Base-by-base conservation (phyloP, 78 protist genomes). In the Dictyostelium capitatum region DNA sequence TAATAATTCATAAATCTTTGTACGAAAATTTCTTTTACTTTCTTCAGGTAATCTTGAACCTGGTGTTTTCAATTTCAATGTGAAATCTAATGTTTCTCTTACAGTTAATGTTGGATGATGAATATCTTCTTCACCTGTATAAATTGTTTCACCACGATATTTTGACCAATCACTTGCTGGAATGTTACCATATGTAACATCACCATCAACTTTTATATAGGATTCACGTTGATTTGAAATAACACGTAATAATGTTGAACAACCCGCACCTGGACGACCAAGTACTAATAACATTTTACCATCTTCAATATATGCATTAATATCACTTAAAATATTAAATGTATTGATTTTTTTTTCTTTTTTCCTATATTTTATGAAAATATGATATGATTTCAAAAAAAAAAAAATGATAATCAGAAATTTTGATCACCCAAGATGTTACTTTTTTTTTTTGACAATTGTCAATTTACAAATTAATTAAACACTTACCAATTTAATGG, bases 251-350 rank as follows among this genome's bases (percentile, higher is more conserved):
- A 90, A 48, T 10, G 95, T 90, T 46, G 67, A 41, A 48, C 95
- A 90, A 70, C 95, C 95, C 7, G 89, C 57, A 62, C 95, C 95
- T 30, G 95, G 95, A 30, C 95, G 23, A 74, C 95, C 95, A 3
- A 90, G 37, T 7, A 90, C 89, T 3, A 90, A 81, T 20, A 90
- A 54, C 89, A 90, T 79, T 74, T 90, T 74, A 62, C 95, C 95
- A 80, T 90, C 95, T 70, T 81, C 78, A 80, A 73, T 37, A 57
- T 69, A 90, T 17, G 56, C 75, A 81, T 90, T 74, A n/a, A 90
- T 41, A 70, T 90, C 74, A 62, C 80, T 46, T 82, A 90, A 81
- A 20, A 90, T 90, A 81, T 90, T 57, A 74, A 90, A 90, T 69
- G 95, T 90, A 30, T 15, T 30, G 3, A 59, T 59, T 59, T 59